Evolutionary conservation across 805 yeast genomes (phyloP).

Genomic region (Wickerhamiella parazyma): DNA sequence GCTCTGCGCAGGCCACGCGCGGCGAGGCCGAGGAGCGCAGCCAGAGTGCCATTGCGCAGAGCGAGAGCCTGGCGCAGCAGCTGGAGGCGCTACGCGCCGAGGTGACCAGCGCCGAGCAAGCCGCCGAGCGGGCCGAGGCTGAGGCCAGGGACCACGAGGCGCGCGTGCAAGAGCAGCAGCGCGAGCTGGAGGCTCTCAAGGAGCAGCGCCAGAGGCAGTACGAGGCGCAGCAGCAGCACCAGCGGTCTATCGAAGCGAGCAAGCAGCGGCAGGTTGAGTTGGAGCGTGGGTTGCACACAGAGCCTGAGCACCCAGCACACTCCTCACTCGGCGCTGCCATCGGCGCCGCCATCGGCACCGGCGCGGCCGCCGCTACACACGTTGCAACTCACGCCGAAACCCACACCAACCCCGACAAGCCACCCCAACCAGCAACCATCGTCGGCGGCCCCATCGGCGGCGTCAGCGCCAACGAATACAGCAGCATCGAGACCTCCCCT

Average conservation of each 20-base stretch:
- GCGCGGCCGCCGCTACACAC: no score
- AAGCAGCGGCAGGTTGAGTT: not conserved
- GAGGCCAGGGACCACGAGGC: conserved; percentile 8
- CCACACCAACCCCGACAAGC: no score
- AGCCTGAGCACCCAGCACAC: not conserved
- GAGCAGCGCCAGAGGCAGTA: not conserved
- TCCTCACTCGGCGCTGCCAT: no score
- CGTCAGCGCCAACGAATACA: not conserved
- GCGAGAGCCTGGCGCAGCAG: not conserved
- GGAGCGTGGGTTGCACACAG: not conserved
- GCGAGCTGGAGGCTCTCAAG: not conserved
- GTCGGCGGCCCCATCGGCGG: not conserved
- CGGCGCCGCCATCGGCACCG: no score
- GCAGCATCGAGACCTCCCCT: conserved; percentile 1
- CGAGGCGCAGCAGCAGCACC: not conserved
- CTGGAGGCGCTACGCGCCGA: conserved; percentile 6
- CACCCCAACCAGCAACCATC: not conserved
- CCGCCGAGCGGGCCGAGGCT: conserved; percentile 10
- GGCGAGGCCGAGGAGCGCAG: not conserved
- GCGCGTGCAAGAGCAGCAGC: not conserved
- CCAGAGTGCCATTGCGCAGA: not conserved
- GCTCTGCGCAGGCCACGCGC: conserved; percentile 7
- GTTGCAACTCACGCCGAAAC: no score
- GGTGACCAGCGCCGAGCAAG: conserved; percentile 3
- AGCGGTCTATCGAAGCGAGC: not conserved